Base-by-base conservation (phyloP, 768 basidiomycete species). In the Boletus subcaerulescens region DNA sequence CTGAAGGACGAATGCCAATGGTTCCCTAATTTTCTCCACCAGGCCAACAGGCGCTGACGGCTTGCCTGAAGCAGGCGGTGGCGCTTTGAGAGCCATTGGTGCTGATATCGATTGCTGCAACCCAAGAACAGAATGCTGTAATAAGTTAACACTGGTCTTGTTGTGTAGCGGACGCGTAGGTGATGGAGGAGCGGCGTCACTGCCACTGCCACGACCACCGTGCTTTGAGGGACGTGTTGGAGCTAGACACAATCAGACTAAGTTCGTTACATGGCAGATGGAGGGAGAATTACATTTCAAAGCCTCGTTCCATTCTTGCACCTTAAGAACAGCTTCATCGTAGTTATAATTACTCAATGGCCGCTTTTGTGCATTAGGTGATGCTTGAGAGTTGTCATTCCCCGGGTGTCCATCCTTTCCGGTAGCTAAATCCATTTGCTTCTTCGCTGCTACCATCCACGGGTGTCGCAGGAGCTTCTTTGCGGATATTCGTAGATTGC, bases 291-390 rank as follows among this genome's bases (percentile, higher is more conserved):
- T 68, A 94, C 92, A 93, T 72, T 91, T 93, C 54, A 98, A 75
- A 1, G 95, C 96, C 69, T 98, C 92, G 64, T 99, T 99, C 95
- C 96, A 99, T 71, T 98, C 93, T 71, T 98, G 96, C 24, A 99
- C 96, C 68, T 91, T 86, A 61, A 93, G 77, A 33, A 99, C 91
- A 18, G 91, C 93, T 64, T 98, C 92, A 60, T 98, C 93, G 63
- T 88, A 97, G 65, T 91, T 91, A 67, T 90, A 92, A 65, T 91
- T 93, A 65, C 85, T 86, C 47, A 76, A 54, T 13, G 86, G 84
- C n/a, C 81, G 75, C 53, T 70, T 73, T 46, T 60, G 71, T 64
- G 51, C 60, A 44, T 44, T 71, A 59, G 55, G 75, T 65, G 57
- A 76, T 69, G 51, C 67, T 68, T 55, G 73, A 68, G 53, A 68